Percentiles rank a stretch among this genome's conserved stretches.
phyloP scores from a whole-genome alignment of 768 basidiomycete genomes.

The Panaeolus papilionaceus region DNA sequence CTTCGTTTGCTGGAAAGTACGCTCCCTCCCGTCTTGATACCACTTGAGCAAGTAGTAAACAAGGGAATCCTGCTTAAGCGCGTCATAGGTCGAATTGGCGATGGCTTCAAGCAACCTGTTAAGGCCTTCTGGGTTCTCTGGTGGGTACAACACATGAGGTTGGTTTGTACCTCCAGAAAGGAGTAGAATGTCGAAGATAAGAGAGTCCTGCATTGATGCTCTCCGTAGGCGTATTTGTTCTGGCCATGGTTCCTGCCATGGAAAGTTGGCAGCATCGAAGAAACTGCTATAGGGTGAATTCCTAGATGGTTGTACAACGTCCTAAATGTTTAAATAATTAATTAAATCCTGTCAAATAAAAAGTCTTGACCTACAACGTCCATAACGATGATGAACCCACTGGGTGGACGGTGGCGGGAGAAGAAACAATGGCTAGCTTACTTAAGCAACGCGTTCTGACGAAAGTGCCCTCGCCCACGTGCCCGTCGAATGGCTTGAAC shows the following conservation, averaged over 20 bases:
- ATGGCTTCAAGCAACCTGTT: constrained; percentile 65
- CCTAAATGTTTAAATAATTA: constrained; percentile 24
- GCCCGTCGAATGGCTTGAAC: not conserved
- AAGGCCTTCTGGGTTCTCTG: constrained; percentile 59
- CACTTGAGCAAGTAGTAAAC: constrained; percentile 84
- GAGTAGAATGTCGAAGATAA: constrained; percentile 80
- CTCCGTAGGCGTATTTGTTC: constrained; percentile 70
- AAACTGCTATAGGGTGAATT: constrained; percentile 36
- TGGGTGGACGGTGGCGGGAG: constrained; percentile 2
- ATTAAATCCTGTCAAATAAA: not conserved
- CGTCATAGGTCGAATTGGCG: constrained; percentile 66
- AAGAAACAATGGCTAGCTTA: constrained; percentile 8
- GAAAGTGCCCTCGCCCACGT: constrained; percentile 12
- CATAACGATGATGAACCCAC: constrained; percentile 24
- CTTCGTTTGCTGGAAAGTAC: constrained; percentile 53
- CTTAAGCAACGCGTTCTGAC: constrained; percentile 14
- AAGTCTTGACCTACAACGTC: constrained; percentile 29
- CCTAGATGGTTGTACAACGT: constrained; percentile 26
- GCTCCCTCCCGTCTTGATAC: constrained; percentile 69
- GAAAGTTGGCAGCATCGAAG: constrained; percentile 67
- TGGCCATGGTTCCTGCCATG: constrained; percentile 61
- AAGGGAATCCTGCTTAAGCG: constrained; percentile 80
- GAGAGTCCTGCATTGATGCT: constrained; percentile 60
- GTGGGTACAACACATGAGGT: constrained; percentile 73
- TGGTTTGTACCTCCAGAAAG: constrained; percentile 64